Evolutionary conservation across 306 rosid genomes (phyloP).

Genomic region (Ziziphus jujuba): DNA sequence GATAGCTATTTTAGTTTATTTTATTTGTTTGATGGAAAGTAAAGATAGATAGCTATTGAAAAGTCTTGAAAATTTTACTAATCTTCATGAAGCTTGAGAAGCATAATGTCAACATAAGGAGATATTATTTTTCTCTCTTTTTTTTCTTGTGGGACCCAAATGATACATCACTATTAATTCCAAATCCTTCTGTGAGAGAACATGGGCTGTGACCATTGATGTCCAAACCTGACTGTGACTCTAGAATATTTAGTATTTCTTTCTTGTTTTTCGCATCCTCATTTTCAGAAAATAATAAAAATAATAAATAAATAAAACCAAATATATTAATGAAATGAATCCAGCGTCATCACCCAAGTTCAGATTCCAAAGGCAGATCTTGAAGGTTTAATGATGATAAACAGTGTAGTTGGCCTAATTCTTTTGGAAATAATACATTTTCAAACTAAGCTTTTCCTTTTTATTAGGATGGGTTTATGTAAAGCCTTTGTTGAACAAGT

Average conservation of each 20-base stretch:
- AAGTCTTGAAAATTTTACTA: neutral
- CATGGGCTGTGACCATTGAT: conserved; percentile 36
- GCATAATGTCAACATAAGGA: neutral
- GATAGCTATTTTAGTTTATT: too few species aligned
- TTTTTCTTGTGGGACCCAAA: conserved; percentile 25
- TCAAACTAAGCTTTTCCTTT: neutral
- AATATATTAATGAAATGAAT: conserved; percentile 20
- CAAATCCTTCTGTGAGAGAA: conserved; percentile 23
- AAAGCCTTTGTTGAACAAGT: conserved; percentile 33
- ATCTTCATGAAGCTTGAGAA: neutral
- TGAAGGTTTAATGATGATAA: conserved; percentile 20
- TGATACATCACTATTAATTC: conserved; percentile 23
- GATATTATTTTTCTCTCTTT: conserved; percentile 2
- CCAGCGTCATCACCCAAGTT: conserved; percentile 23
- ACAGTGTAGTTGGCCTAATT: neutral
- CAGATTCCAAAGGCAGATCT: conserved; percentile 54
- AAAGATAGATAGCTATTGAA: neutral
- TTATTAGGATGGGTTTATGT: conserved; percentile 13
- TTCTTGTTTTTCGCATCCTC: neutral
- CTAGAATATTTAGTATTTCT: conserved; percentile 2
- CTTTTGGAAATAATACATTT: neutral
- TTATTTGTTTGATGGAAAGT: too few species aligned
- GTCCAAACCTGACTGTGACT: conserved; percentile 28
- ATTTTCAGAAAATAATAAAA: conserved; percentile 13
- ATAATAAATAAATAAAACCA: neutral